phyloP scores from a whole-genome alignment of 208 protist genomes.

The Trypanosoma mega region DNA sequence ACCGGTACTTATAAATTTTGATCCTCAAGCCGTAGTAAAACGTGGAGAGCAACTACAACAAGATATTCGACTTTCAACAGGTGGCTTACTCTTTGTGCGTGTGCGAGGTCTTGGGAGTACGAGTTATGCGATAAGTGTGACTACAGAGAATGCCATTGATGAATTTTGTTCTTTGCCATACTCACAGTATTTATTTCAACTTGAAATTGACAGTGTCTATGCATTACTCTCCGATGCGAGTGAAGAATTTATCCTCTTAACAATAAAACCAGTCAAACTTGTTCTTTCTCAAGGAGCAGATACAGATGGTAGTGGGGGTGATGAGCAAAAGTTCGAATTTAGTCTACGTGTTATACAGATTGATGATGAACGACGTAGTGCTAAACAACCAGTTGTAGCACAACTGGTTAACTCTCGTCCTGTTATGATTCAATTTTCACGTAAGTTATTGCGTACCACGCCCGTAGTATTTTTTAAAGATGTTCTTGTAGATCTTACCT shows the following conservation, averaged over 20 bases:
- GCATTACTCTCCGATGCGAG: constrained; percentile 30
- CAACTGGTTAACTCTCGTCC: constrained; percentile 43
- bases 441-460: constrained; percentile 51
- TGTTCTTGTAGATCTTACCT: constrained; percentile 30
- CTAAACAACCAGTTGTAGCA: constrained; percentile 62
- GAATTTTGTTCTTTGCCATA: constrained; percentile 56
- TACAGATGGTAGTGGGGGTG: constrained; percentile 20
- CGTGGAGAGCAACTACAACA: constrained; percentile 31
- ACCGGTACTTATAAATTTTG: constrained; percentile 54
- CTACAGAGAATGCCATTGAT: constrained; percentile 61
- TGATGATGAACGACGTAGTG: constrained; percentile 60
- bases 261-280: constrained; percentile 43
- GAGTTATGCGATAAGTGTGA: constrained; percentile 80
- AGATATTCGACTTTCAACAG: constrained; percentile 28
- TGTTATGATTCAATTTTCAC: constrained; percentile 32
- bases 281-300: constrained; percentile 44
- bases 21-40: constrained; percentile 43
- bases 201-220: constrained; percentile 56
- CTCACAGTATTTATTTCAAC: constrained; percentile 52
- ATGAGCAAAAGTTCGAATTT: constrained; percentile 53
- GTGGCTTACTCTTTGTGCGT: constrained; percentile 65
- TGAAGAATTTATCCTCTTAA: constrained; percentile 43
- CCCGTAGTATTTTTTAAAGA: constrained; percentile 61
- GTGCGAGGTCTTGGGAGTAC: constrained; percentile 54
- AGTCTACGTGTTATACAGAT: constrained; percentile 50